Evolutionary conservation across 2,329 filamentous ascomycete species (phyloP), one percentile per base, ranked within the genome.

Genomic region (Karstenula rhodostoma): DNA sequence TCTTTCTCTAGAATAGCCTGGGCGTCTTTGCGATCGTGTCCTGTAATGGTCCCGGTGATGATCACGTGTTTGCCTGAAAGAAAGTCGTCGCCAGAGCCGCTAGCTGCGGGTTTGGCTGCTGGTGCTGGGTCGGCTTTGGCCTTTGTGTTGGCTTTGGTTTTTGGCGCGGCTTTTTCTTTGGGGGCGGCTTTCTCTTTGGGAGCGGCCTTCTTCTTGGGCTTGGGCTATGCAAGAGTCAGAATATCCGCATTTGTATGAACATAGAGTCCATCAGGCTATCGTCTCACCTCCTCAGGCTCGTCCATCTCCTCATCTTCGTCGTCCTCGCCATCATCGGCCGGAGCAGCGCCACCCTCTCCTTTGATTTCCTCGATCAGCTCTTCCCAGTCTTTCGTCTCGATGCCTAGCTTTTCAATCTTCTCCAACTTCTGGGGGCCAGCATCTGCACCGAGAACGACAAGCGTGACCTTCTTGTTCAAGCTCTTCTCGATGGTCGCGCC

Each of bases 351-450:
- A 17, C 57, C 60, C 15, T 67, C 65, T 19, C 52, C 60, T 56
- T 67, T 60, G 57, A 73, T 68, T 46, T 69, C 63, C 9, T 65
- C 62, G 42, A 69, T 96, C 3, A 98, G 81, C 1, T 94, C 94
- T 69, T 94, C 86, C 75, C 97, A 94, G 68, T 96, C 89, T 72
- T 97, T 96, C 0, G 92, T 94, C 77, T 92, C 96, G 73, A 96
- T 86, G 0, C 87, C 87, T 64, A 90, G 81, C 29, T 91, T 85
- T 59, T 86, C 84, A 68, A 97, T 97, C 64, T 93, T 96, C 67
- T 89, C 84, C 43, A 97, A 83, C 75, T 97, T 97, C 77, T 90
- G 94, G 2, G 94, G 94, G 0, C 94, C 94, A 35, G 94, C 94
- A 75, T 97, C 94, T 22, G 86, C 86, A 50, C 94, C 94, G 2